These are phyloP conservation scores for Pugionium cornutum DNA, from an alignment of 345 rosid genomes.

Conservation along the genomic window DNA sequence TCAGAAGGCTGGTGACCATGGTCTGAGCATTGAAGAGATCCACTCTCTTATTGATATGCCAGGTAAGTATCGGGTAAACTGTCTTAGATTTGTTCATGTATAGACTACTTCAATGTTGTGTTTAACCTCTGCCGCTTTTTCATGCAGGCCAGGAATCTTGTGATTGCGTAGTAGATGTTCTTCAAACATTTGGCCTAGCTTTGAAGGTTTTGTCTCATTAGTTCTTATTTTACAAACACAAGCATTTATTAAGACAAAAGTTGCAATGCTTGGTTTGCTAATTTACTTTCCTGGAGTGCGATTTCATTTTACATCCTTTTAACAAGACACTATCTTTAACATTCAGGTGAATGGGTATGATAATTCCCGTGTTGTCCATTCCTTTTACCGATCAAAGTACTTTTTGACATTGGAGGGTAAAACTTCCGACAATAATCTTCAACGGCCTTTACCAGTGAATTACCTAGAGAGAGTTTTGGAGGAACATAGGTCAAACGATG, in stretches of 20 bases:
- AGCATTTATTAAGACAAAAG: constrained; percentile 9
- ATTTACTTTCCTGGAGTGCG: neutral
- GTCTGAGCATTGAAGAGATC: constrained; percentile 69
- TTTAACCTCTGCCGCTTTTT: constrained; percentile 31
- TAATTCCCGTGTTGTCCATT: constrained; percentile 68
- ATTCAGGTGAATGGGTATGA: constrained; percentile 77
- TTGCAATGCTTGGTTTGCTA: constrained; percentile 9
- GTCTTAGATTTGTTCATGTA: constrained; percentile 2
- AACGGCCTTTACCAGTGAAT: constrained; percentile 38
- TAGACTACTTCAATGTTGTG: constrained; percentile 7
- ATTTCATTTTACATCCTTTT: constrained; percentile 4
- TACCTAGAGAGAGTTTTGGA: constrained; percentile 41
- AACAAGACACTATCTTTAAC: constrained; percentile 7
- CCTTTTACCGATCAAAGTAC: constrained; percentile 79
- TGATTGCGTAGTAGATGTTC: constrained; percentile 62
- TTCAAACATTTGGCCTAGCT: constrained; percentile 78
- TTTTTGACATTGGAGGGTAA: constrained; percentile 50
- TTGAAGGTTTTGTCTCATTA: constrained; percentile 59
- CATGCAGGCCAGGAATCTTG: constrained; percentile 51
- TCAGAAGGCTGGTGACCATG: constrained; percentile 95
- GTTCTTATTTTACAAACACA: constrained; percentile 10
- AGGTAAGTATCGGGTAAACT: constrained; percentile 40
- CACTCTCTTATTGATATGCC: constrained; percentile 46
- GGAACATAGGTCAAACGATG: constrained; percentile 42
- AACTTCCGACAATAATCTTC: constrained; percentile 19